Evolutionary conservation across 352 stramenopile species (phyloP), one percentile per base, ranked within the genome.

Genomic region (Pythium sukuiense): DNA sequence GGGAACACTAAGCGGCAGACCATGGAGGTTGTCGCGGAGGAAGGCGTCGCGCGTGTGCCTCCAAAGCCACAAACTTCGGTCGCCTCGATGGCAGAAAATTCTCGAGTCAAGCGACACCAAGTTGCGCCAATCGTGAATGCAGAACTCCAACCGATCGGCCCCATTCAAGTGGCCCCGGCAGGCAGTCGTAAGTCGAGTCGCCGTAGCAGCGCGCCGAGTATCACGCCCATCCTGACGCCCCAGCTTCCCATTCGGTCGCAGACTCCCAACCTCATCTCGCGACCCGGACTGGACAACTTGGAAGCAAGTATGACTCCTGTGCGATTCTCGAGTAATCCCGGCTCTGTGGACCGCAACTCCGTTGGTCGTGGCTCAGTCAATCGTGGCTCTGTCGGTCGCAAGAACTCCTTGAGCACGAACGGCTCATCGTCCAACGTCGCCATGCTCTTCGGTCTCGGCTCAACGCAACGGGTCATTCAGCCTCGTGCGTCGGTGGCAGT

Each of bases 401-500:
- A 56, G 29, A 65, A 65, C 52, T 66, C 64, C 0, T 12, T 61
- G 18, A 71, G 64, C 33, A 62, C 64, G 8, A 43, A 43, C 0
- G 49, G 61, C 9, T 71, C 64, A n/a, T 71, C 65, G 1, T 24
- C 35, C 33, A 39, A 61, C 24, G 9, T 64, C 5, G 64, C 57
- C 14, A 67, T 60, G 3, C 14, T 63, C 1, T 27, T 54, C 18
- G 54, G n/a, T 16, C 43, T 60, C 52, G 54, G 50, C 2, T 6
- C 33, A 6, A 39, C 50, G 9, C 43, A 58, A 12, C 58, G 65
- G 0, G 52, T 39, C 45, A 62, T 67, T 41, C 54, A 67, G 20
- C 65, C 65, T 12, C 76, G 79, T 1, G 78, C 75, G 11, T 78
- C 78, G 0, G 76, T 88, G 6, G 62, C 70, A 2, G 60, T 78